Conservation (phyloP, 2,329 filamentous ascomycete genomes). For the Colletotrichum cereale region DNA sequence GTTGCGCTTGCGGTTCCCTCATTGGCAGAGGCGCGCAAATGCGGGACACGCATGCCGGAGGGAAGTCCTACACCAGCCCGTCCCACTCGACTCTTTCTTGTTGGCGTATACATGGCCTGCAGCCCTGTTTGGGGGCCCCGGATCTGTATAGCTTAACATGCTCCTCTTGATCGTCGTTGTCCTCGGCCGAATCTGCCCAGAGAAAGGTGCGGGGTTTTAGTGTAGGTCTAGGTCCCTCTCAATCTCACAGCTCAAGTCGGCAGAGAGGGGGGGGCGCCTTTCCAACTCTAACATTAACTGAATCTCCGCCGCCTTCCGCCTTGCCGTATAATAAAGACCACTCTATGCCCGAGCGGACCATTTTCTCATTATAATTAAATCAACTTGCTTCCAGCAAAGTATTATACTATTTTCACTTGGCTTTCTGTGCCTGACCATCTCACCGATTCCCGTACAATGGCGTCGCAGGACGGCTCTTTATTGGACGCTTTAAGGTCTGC, state of each 20-base stretch:
- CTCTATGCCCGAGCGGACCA: no score
- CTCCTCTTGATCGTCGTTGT: not conserved
- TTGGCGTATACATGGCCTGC: constrained; percentile 7
- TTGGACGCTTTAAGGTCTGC: constrained; percentile 32
- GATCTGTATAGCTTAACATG: constrained; percentile 9
- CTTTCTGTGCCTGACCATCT: not conserved
- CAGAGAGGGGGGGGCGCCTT: not conserved
- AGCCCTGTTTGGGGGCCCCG: not conserved
- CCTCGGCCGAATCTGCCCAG: not conserved
- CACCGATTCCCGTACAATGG: not conserved
- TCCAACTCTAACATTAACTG: not conserved
- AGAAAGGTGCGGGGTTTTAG: constrained; percentile 24
- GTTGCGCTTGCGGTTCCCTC: constrained; percentile 26
- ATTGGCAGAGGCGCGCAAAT: not conserved
- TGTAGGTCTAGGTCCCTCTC: not conserved
- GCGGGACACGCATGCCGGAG: not conserved
- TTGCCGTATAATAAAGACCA: not conserved
- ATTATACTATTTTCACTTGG: no score
- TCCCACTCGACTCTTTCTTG: constrained; percentile 7
- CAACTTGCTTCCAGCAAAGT: not conserved
- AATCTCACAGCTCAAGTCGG: not conserved
- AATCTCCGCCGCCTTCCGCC: not conserved
- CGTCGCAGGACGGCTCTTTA: constrained; percentile 14
- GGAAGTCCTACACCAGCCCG: not conserved
- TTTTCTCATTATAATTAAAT: not conserved